phyloP scores from a whole-genome alignment of 805 yeast species.

The Yamadazyma phyllophila region DNA sequence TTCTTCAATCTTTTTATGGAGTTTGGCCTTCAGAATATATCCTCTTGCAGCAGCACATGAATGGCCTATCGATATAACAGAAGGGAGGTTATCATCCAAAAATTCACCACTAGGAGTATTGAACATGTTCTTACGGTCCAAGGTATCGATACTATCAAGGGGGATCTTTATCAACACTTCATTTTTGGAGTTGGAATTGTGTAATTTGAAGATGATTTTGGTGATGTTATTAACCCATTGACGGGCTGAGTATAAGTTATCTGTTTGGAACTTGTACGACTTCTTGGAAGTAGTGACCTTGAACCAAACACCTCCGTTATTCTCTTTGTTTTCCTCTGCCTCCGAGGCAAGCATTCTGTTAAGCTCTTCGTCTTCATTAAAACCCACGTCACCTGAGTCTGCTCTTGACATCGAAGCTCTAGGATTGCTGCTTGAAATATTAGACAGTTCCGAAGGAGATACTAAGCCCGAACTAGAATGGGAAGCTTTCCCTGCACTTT shows the following conservation, averaged over 20 bases:
- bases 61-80: conserved; percentile 7
- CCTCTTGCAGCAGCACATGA: not conserved
- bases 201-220: conserved; percentile 63
- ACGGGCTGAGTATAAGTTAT: conserved; percentile 67
- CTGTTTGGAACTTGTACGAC: conserved; percentile 68
- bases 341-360: conserved; percentile 18
- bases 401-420: conserved; percentile 9
- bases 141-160: conserved; percentile 58
- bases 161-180: conserved; percentile 81
- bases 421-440: not conserved
- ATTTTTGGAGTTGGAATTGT: conserved; percentile 65
- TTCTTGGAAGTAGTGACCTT: conserved; percentile 56
- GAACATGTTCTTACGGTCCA: conserved; percentile 44
- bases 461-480: conserved; percentile 8
- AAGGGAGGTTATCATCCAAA: conserved; percentile 18
- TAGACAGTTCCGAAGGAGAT: conserved; percentile 3
- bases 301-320: conserved; percentile 47
- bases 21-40: not conserved
- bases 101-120: conserved; percentile 11
- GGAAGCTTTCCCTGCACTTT: conserved; percentile 6
- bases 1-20: conserved; percentile 11
- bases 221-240: conserved; percentile 77
- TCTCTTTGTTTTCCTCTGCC: conserved; percentile 29
- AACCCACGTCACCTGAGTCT: conserved; percentile 10
- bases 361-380: conserved; percentile 25